phyloP scores from a whole-genome alignment of 305 asterid genomes.

The Nicotiana rustica region DNA sequence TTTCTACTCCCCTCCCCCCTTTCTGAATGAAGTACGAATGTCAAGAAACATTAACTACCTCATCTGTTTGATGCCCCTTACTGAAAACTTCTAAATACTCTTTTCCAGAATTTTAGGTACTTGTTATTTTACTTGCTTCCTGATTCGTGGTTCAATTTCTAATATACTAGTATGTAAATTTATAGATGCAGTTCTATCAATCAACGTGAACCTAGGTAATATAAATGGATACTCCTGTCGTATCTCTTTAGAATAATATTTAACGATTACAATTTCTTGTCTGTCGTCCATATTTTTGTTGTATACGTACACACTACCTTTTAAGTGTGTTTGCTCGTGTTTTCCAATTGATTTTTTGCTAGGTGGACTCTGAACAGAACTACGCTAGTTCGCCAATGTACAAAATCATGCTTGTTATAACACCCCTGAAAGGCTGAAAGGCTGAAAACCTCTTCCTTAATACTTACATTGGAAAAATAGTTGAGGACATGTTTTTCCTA shows the following conservation, averaged over 20 bases:
- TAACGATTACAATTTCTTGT: too few species aligned
- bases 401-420: not conserved
- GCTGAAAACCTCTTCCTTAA: not conserved
- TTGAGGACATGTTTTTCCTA: not conserved
- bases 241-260: too few species aligned
- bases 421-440: too few species aligned
- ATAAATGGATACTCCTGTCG: too few species aligned
- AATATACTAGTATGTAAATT: too few species aligned
- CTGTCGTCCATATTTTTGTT: too few species aligned
- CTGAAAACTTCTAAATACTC: not conserved
- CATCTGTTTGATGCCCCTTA: not conserved
- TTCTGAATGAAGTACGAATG: slow-evolving; percentile 7
- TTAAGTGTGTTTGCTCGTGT: not conserved
- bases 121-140: too few species aligned
- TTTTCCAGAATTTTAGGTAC: not conserved
- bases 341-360: not conserved
- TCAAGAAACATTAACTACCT: not conserved
- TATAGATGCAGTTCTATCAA: too few species aligned
- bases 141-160: too few species aligned
- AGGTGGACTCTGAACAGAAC: not conserved
- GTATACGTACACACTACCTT: too few species aligned
- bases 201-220: too few species aligned
- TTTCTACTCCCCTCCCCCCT: not conserved
- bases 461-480: not conserved
- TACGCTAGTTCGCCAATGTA: not conserved